Evolutionary conservation across 78 protist genomes (phyloP), one percentile per base, ranked within the genome.

Genomic region (Neovahlkampfia damariscottae): DNA sequence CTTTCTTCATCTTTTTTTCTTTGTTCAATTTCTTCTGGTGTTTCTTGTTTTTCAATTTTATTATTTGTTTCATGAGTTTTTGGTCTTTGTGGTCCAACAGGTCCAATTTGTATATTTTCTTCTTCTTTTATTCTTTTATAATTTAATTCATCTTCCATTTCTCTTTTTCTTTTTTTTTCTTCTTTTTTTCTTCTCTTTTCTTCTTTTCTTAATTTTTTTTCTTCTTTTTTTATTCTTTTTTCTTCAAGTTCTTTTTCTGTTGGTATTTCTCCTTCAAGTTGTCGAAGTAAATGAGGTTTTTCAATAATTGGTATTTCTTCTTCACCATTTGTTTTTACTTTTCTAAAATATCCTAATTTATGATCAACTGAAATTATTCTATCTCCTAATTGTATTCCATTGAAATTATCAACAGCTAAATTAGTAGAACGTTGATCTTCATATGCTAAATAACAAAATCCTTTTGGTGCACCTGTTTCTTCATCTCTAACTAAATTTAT

Each of bases 341-440:
- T 50, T 50, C 62, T 50, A 50, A 50, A 50, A 19, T 50, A 50
- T n/a, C 62, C 62, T 50, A 50, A 50, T 50, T 50, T 50, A 50
- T 50, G 62, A 19, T 50, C 62, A n/a, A 50, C 62, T 19, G 34
- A n/a, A n/a, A 50, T 50, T n/a, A 19, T 50, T 19, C 62, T 50
- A n/a, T 19, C 62, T n/a, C 67, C 34, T 2, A 88, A 67, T 36
- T 84, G 84, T 19, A 50, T 35, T 10, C 98, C 98, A 67, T 91
- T 95, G 31, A 95, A 38, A 76, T 95, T 95, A 73, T 93, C 96
- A 5, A 95, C 96, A 8, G 96, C 94, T 2, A 95, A 86, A 8
- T 83, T 40, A 1, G 95, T 89, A 39, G 88, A 78, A 30, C 94
- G 78, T 62, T 83, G 93, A 78, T 95, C 93, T 5, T 89, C 93